Percentiles rank a stretch among this genome's conserved stretches.
These are phyloP conservation scores for Cystofilobasidium bisporidii DNA, from an alignment of 768 basidiomycete species.

Conservation along the genomic window DNA sequence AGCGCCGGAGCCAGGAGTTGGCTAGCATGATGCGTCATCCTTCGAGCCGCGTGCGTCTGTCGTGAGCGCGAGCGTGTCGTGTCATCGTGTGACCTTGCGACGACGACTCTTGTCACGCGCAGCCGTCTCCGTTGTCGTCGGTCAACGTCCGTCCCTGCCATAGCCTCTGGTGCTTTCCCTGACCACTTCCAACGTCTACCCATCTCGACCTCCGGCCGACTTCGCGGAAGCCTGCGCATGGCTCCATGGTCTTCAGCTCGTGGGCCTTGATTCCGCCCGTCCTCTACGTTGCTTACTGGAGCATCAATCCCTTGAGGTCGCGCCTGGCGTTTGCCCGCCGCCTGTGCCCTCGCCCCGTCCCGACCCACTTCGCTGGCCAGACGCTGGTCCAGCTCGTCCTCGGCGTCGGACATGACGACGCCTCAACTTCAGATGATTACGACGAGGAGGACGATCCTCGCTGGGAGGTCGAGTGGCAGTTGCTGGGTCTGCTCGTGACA, in stretches of 20 bases:
- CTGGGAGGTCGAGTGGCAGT: not conserved
- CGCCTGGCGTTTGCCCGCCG: not conserved
- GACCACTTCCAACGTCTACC: no score
- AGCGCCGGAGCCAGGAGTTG: not conserved
- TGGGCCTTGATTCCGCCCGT: not conserved
- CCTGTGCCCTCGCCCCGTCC: not conserved
- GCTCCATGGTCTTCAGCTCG: not conserved
- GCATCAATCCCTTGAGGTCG: not conserved
- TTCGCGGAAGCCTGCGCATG: not conserved
- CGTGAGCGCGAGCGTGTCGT: no score
- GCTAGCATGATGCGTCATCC: not conserved
- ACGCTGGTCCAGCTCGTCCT: not conserved
- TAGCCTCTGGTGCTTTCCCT: no score
- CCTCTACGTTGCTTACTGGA: not conserved
- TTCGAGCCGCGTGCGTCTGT: not conserved
- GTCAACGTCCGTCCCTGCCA: no score
- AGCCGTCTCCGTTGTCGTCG: no score
- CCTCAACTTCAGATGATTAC: not conserved
- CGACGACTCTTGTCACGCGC: no score
- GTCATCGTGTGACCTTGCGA: no score
- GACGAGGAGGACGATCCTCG: conserved; percentile 8
- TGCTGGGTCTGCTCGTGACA: conserved; percentile 2
- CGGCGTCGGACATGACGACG: not conserved
- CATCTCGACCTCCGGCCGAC: not conserved
- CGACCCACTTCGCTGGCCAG: not conserved